A percentile compares a stretch with the other conserved stretches of the same genome.
These are phyloP conservation scores for Microsporum canis DNA, from an alignment of 2,329 filamentous ascomycete genomes.

Conservation along the genomic window DNA sequence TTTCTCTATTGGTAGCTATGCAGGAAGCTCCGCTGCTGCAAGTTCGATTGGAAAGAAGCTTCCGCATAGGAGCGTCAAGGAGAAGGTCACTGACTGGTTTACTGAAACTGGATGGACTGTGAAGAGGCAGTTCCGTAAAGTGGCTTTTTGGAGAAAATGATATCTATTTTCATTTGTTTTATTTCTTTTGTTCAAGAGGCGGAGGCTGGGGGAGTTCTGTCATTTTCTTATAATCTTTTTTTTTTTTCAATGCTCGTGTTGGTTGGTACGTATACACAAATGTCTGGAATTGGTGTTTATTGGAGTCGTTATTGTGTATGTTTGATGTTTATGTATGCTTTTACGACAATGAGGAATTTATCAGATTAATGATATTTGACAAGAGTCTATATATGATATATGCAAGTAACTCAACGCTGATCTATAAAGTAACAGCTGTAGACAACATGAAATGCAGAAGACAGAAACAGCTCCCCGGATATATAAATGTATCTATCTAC, in stretches of 20 bases:
- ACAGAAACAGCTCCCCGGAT: neutral
- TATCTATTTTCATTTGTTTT: neutral
- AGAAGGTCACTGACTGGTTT: conserved; percentile 27
- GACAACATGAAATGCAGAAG: neutral
- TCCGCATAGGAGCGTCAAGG: conserved; percentile 23
- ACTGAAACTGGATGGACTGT: conserved; percentile 27
- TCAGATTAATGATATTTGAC: neutral
- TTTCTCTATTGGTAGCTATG: conserved; percentile 8
- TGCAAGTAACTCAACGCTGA: neutral
- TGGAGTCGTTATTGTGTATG: neutral
- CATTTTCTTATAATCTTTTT: neutral
- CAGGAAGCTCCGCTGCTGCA: conserved; percentile 9
- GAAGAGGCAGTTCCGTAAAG: conserved; percentile 24
- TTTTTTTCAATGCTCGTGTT: neutral
- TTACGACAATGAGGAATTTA: neutral
- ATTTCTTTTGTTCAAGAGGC: neutral
- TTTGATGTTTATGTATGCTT: neutral
- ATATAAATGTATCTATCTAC: conserved; percentile 15
- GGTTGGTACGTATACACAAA: neutral
- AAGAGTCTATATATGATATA: neutral
- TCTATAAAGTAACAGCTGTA: neutral
- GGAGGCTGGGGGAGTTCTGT: neutral
- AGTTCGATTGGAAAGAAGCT: conserved; percentile 11
- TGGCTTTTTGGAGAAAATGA: conserved; percentile 33
- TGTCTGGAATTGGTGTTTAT: neutral